Percentiles rank a stretch among this genome's conserved stretches.
These are phyloP conservation scores for Beauveria bassiana DNA, from an alignment of 2,329 filamentous ascomycete genomes.

Conservation along the genomic window DNA sequence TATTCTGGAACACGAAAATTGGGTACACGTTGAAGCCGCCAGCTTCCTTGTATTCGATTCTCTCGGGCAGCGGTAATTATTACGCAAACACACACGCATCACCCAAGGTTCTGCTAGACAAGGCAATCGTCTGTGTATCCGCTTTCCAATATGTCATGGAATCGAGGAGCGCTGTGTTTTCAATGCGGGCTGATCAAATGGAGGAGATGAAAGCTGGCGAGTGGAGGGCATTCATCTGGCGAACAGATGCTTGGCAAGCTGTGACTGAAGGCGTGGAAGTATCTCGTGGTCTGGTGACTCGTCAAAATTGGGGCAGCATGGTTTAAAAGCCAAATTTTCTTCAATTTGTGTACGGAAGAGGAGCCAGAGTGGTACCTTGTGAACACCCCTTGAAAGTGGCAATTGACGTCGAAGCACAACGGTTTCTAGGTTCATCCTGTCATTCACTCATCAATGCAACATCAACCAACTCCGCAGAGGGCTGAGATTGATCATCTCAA, in stretches of 20 bases:
- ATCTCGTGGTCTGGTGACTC: background rate
- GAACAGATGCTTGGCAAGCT: background rate
- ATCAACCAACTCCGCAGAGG: too few species aligned
- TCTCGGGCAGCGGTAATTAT: background rate
- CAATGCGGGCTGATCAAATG: conserved; percentile 8
- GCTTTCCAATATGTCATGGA: conserved; percentile 3
- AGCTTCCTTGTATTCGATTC: background rate
- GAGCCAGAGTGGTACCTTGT: too few species aligned
- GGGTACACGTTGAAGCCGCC: background rate
- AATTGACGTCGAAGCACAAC: too few species aligned
- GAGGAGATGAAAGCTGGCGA: background rate
- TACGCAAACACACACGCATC: too few species aligned
- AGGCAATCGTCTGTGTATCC: background rate
- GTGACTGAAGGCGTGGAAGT: background rate
- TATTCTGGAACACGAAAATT: background rate
- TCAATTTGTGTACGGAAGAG: too few species aligned
- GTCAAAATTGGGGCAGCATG: background rate
- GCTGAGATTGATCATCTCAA: too few species aligned
- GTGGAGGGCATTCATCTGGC: conserved; percentile 2
- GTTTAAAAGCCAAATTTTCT: too few species aligned
- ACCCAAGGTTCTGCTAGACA: background rate
- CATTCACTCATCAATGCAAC: too few species aligned
- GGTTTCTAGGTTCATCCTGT: too few species aligned
- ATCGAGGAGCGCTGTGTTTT: conserved; percentile 7
- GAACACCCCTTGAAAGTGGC: too few species aligned